phyloP scores from a whole-genome alignment of 2,329 filamentous ascomycete species.

The Ophiobolus disseminans region DNA sequence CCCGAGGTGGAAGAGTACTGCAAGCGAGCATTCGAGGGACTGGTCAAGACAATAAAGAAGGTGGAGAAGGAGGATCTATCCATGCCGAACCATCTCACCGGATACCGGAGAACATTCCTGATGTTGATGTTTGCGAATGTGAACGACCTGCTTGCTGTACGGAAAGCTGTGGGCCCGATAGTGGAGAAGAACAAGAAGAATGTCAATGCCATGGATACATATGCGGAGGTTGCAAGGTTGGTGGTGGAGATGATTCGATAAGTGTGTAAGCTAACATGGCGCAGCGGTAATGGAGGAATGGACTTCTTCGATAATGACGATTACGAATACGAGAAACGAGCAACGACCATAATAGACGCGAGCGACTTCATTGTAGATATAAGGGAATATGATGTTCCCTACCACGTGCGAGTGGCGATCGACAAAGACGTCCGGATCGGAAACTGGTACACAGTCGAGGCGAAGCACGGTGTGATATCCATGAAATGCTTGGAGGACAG shows the following conservation, averaged over 20 bases:
- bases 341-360: conserved; percentile 81
- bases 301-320: conserved; percentile 91
- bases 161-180: conserved; percentile 84
- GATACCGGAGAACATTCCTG: conserved; percentile 86
- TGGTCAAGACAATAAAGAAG: conserved; percentile 77
- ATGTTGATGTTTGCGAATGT: conserved; percentile 90
- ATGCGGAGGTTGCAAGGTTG: conserved; percentile 91
- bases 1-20: conserved; percentile 96
- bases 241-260: conserved; percentile 38
- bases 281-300: conserved; percentile 78
- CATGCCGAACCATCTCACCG: conserved; percentile 95
- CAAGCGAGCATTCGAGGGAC: conserved; percentile 76
- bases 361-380: conserved; percentile 99
- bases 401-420: conserved; percentile 98
- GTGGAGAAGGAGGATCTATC: conserved; percentile 91
- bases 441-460: conserved; percentile 96
- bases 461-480: conserved; percentile 87
- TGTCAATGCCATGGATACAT: conserved; percentile 96
- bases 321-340: conserved; percentile 80
- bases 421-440: conserved; percentile 95
- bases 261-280: conserved; percentile 20
- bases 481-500: conserved; percentile 86
- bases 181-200: conserved; percentile 97
- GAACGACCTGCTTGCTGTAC: conserved; percentile 80
- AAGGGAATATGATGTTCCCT: conserved; percentile 98